Conservation (phyloP, 352 stramenopile species). For the Phytophthora fragariae region DNA sequence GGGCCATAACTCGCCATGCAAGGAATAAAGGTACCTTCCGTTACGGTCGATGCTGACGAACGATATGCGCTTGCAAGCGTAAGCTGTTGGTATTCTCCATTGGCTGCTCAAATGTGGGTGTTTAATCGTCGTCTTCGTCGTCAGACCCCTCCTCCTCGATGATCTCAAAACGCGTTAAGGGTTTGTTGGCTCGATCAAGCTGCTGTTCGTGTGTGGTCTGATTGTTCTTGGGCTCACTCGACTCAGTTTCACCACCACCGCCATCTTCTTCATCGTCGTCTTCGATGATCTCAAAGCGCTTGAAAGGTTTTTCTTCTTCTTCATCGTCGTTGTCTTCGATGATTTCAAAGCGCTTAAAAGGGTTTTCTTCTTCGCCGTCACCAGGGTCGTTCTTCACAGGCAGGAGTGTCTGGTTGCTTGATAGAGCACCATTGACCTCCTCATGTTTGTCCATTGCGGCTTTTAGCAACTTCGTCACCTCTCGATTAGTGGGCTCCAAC, state of each 20-base stretch:
- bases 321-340: conserved; percentile 43
- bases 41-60: conserved; percentile 17
- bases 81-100: neutral
- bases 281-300: conserved; percentile 80
- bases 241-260: neutral
- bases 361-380: neutral
- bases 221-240: conserved; percentile 18
- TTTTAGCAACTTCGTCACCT: conserved; percentile 85
- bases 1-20: conserved; percentile 11
- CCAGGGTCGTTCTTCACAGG: conserved; percentile 1
- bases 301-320: conserved; percentile 45
- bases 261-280: conserved; percentile 29
- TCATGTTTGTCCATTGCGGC: conserved; percentile 76
- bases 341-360: conserved; percentile 78
- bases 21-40: conserved; percentile 19
- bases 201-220: conserved; percentile 19
- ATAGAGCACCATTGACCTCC: conserved; percentile 61
- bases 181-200: conserved; percentile 23
- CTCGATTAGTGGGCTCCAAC: conserved; percentile 71
- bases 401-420: conserved; percentile 32
- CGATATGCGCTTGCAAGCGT: neutral
- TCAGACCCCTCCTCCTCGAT: conserved; percentile 53
- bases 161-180: conserved; percentile 74
- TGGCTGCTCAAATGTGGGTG: neutral
- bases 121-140: conserved; percentile 43